Evolutionary conservation across 768 basidiomycete species (phyloP).

Genomic region (Mycena rosella): DNA sequence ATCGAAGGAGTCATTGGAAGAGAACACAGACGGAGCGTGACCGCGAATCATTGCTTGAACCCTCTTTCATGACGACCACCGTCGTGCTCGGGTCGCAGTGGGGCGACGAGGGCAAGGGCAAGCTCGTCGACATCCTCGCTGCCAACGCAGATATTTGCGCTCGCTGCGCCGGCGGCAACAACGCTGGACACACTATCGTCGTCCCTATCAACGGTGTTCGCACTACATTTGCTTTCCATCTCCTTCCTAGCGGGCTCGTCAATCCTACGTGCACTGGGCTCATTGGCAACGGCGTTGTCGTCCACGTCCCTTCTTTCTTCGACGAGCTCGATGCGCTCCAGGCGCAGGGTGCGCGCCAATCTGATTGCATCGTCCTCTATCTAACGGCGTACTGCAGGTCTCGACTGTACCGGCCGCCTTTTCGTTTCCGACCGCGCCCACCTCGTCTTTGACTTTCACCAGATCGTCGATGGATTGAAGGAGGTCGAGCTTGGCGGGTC

Average conservation of each 20-base stretch:
- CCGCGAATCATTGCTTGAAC: neutral
- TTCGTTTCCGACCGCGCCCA: slow-evolving; percentile 97
- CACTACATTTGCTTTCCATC: slow-evolving; percentile 95
- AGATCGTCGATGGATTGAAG: slow-evolving; percentile 98
- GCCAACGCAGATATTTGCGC: slow-evolving; percentile 93
- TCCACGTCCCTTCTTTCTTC: slow-evolving; percentile 97
- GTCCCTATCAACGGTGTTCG: slow-evolving; percentile 77
- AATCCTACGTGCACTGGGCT: slow-evolving; percentile 88
- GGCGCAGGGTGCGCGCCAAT: slow-evolving; percentile 74
- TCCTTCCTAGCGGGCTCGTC: slow-evolving; percentile 94
- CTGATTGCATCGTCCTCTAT: neutral
- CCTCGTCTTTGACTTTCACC: slow-evolving; percentile 99
- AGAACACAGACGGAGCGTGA: neutral
- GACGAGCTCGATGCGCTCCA: slow-evolving; percentile 89
- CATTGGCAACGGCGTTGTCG: slow-evolving; percentile 96
- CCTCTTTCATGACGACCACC: slow-evolving; percentile 53
- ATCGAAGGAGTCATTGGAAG: too few relatives aligned
- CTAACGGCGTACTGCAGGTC: slow-evolving; percentile 63
- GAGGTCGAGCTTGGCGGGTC: slow-evolving; percentile 96
- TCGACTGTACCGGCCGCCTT: slow-evolving; percentile 85
- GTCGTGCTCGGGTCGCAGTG: slow-evolving; percentile 91
- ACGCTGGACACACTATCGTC: slow-evolving; percentile 98
- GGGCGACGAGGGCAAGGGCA: slow-evolving; percentile 96
- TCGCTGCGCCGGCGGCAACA: slow-evolving; percentile 97
- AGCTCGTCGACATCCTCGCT: slow-evolving; percentile 96